Base-by-base conservation (phyloP, 441 rosid species). In the Pelargonium fulgidum region DNA sequence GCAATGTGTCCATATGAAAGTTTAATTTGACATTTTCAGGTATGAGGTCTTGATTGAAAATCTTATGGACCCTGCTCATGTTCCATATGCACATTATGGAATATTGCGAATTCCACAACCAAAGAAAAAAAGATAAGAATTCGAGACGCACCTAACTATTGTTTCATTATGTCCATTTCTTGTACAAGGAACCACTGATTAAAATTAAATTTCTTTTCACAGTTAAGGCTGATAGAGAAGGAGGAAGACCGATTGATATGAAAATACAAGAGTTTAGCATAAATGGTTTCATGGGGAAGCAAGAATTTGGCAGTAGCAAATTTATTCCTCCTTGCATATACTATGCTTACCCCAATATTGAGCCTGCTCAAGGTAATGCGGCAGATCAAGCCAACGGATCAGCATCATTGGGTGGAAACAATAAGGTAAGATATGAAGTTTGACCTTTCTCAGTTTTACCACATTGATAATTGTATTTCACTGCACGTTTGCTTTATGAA, bases 51-150 rank as follows among this genome's bases (percentile, higher is more conserved):
- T 91, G 79, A 36, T 88, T 42, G 98, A 91, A 77, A 93, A 93
- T 72, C 87, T 93, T 44, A 89, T 91, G 97, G 98, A 93, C 78
- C 98, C 96, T 59, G 87, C 97, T 79, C 98, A 93, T 81, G 93
- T 89, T 76, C 96, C 93, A 14, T 93, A 91, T 78, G 96, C 98
- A 56, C 98, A 93, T 78, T 82, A 88, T 73, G 90, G 96, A 68
- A 59, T 93, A 68, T 84, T 91, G 94, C 72, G 61, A 74, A 67
- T 74, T 44, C 65, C 41, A 47, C 72, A 69, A 66, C 86, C 84
- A 1, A 83, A 79, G 77, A n/a, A n/a, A n/a, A 83, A 91, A 71
- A 70, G 33, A 64, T 68, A 67, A 67, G 56, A 41, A 20, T 39
- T 65, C 58, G 10, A 2, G 16, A 47, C 62, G 29, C 52, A 13